These are phyloP conservation scores for Metarhizium anisopliae DNA, from an alignment of 2,329 filamentous ascomycete genomes.

Conservation along the genomic window DNA sequence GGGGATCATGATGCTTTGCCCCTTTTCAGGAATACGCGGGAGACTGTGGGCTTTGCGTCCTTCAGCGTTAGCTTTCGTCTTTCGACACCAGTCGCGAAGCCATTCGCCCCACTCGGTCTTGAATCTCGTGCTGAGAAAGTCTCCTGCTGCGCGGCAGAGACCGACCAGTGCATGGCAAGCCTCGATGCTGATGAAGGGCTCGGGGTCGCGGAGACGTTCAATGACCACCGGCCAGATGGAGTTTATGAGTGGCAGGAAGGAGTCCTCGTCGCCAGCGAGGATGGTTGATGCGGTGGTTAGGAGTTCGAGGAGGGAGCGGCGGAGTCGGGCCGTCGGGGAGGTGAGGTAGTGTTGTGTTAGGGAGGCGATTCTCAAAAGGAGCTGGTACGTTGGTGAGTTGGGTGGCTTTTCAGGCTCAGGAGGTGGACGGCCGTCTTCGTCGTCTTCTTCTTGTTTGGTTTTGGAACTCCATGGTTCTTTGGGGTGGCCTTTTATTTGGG, in stretches of 20 bases:
- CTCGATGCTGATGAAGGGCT: constrained; percentile 60
- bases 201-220: constrained; percentile 55
- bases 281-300: constrained; percentile 63
- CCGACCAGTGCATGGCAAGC: constrained; percentile 60
- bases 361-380: constrained; percentile 71
- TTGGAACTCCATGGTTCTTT: constrained; percentile 29
- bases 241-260: constrained; percentile 83
- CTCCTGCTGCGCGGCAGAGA: constrained; percentile 64
- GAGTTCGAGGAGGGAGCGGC: constrained; percentile 69
- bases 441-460: constrained; percentile 22
- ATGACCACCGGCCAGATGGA: constrained; percentile 80
- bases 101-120: constrained; percentile 61
- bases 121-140: constrained; percentile 72
- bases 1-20: constrained; percentile 22
- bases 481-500: constrained; percentile 18
- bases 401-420: constrained; percentile 44
- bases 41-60: constrained; percentile 4
- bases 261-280: constrained; percentile 67
- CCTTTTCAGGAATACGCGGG: background rate
- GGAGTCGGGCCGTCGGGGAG: constrained; percentile 69
- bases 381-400: constrained; percentile 70
- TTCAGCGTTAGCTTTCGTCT: constrained; percentile 23
- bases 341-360: constrained; percentile 88
- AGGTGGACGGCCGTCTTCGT: constrained; percentile 25
- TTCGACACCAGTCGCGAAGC: constrained; percentile 39